Evolutionary conservation across 345 rosid species (phyloP).

Genomic region (Physaria fendleri): DNA sequence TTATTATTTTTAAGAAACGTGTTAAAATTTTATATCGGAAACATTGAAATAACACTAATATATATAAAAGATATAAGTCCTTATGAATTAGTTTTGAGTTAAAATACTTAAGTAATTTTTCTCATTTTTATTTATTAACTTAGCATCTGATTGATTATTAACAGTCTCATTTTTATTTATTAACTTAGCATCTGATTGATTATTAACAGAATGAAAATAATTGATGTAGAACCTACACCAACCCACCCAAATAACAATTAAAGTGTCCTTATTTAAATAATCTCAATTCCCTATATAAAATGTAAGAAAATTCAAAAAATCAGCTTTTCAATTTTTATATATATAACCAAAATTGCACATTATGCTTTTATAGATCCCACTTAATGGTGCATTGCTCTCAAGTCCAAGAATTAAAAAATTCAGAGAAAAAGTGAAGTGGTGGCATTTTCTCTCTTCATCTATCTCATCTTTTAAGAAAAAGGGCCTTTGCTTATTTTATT

Average conservation of each 20-base stretch:
- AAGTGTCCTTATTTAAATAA: slow-evolving; percentile 5
- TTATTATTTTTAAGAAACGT: too few relatives aligned
- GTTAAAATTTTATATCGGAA: too few relatives aligned
- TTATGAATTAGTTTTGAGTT: too few relatives aligned
- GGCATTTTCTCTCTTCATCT: slow-evolving; percentile 20
- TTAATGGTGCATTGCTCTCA: slow-evolving; percentile 11
- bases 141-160: too few relatives aligned
- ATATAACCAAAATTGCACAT: slow-evolving; percentile 16
- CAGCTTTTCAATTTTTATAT: slow-evolving; percentile 8
- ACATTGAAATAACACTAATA: too few relatives aligned
- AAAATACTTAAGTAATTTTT: too few relatives aligned
- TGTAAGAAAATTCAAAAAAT: slow-evolving; percentile 2
- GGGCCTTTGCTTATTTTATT: slow-evolving; percentile 15
- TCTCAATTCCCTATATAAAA: not conserved
- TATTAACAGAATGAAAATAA: too few relatives aligned
- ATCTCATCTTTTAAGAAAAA: slow-evolving; percentile 15
- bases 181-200: too few relatives aligned
- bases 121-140: too few relatives aligned
- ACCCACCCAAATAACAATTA: slow-evolving; percentile 25
- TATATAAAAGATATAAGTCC: too few relatives aligned
- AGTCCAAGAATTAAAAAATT: slow-evolving; percentile 2
- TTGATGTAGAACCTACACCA: slow-evolving; percentile 15
- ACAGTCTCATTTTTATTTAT: too few relatives aligned
- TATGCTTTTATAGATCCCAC: slow-evolving; percentile 16
- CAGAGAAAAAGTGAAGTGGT: slow-evolving; percentile 15